Conservation (phyloP, 441 rosid species). For the Aleurites moluccanus region DNA sequence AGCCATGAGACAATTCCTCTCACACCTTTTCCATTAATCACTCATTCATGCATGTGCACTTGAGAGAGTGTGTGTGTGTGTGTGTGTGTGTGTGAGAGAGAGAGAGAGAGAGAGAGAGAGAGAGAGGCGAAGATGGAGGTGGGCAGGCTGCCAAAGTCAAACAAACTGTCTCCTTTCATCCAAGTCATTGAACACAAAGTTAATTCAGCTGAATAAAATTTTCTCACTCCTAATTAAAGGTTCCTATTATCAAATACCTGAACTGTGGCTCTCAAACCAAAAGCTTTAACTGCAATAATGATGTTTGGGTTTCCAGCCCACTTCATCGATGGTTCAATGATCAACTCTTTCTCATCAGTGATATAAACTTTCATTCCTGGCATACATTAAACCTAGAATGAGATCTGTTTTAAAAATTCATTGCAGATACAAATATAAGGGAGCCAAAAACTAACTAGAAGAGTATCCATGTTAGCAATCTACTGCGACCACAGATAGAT, state of each 20-base stretch:
- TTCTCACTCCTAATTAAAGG: background rate
- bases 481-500: background rate
- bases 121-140: too few species aligned
- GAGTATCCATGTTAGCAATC: background rate
- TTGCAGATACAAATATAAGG: background rate
- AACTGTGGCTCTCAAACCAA: conserved; percentile 86
- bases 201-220: background rate
- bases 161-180: too few species aligned
- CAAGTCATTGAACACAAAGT: background rate
- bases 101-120: too few species aligned
- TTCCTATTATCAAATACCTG: conserved; percentile 30
- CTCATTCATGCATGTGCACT: background rate
- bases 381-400: conserved; percentile 20
- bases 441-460: background rate
- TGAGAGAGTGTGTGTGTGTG: too few species aligned
- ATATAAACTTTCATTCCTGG: conserved; percentile 89
- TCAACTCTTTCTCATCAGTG: conserved; percentile 94
- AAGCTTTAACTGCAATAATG: conserved; percentile 74
- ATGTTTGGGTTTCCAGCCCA: conserved; percentile 97
- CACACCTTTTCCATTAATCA: background rate
- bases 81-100: too few species aligned
- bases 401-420: background rate
- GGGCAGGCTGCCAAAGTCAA: too few species aligned
- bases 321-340: conserved; percentile 82
- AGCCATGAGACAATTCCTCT: background rate